A percentile compares a stretch with the other conserved stretches of the same genome.
Conservation (phyloP, 176 grass and related monocot species). For the Juncus effusus region DNA sequence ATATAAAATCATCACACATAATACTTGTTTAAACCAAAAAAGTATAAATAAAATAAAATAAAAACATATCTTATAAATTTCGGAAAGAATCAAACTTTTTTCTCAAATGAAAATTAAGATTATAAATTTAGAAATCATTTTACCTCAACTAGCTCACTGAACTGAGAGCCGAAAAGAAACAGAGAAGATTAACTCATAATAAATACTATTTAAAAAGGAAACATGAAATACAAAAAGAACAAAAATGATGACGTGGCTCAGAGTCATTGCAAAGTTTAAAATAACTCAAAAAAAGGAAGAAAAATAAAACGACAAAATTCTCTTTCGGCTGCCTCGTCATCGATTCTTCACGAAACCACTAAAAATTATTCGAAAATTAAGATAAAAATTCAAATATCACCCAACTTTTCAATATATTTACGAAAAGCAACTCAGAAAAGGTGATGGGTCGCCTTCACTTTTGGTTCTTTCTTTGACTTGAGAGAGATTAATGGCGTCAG, state of each 20-base stretch:
- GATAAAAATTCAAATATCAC: not conserved
- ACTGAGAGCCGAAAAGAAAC: slow-evolving; percentile 2
- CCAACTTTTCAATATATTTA: slow-evolving; percentile 13
- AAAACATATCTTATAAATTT: not conserved
- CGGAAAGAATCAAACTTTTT: not conserved
- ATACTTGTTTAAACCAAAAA: not conserved
- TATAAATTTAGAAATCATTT: not conserved
- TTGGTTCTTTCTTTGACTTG: slow-evolving; percentile 5
- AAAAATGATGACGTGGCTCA: slow-evolving; percentile 19
- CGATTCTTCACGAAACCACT: slow-evolving; percentile 7
- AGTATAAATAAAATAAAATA: slow-evolving; percentile 6
- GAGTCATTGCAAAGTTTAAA: slow-evolving; percentile 3
- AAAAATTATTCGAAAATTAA: slow-evolving; percentile 16
- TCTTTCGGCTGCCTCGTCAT: slow-evolving; percentile 17
- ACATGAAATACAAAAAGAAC: slow-evolving; percentile 8
- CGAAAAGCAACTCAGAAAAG: not conserved
- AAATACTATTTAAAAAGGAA: slow-evolving; percentile 1
- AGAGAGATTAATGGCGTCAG: slow-evolving; percentile 1
- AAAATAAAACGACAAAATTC: not conserved
- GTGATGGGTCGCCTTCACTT: slow-evolving; percentile 11
- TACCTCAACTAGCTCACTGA: slow-evolving; percentile 26
- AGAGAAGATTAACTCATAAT: slow-evolving; percentile 5
- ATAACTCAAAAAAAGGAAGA: slow-evolving; percentile 21
- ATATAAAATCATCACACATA: no score
- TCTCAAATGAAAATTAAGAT: not conserved